Evolutionary conservation across 768 basidiomycete species (phyloP).

Genomic region (Termitomyces sp.): DNA sequence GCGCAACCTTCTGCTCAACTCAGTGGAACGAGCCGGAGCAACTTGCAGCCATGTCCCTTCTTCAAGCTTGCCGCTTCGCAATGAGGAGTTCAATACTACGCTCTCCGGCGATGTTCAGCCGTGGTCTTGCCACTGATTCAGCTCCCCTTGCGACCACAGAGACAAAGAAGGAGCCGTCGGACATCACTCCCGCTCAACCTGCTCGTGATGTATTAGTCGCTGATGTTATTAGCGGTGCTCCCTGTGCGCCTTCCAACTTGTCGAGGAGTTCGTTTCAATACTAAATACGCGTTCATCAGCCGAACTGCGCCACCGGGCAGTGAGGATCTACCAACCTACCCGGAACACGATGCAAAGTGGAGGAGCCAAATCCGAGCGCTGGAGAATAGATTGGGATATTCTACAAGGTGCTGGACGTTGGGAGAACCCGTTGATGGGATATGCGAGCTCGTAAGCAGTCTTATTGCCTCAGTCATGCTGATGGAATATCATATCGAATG

Average conservation of each 20-base stretch:
- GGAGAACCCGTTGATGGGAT: conserved; percentile 99
- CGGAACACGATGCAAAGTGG: conserved; percentile 96
- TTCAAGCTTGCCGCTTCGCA: conserved; percentile 36
- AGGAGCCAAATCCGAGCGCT: conserved; percentile 75
- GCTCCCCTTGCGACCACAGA: conserved; percentile 20
- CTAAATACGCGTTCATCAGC: conserved; percentile 31
- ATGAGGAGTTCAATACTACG: conserved; percentile 17
- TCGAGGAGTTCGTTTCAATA: neutral
- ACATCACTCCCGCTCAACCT: conserved; percentile 36
- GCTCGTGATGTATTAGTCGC: conserved; percentile 67
- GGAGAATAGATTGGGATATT: conserved; percentile 94
- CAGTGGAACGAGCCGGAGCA: conserved; percentile 4
- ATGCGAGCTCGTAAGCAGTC: conserved; percentile 81
- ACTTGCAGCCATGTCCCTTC: conserved; percentile 44
- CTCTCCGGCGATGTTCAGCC: conserved; percentile 15
- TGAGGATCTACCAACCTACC: conserved; percentile 90
- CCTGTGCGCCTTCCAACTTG: conserved; percentile 42
- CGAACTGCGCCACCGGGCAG: conserved; percentile 80
- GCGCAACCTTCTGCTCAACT: neutral
- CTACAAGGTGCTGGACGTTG: conserved; percentile 87
- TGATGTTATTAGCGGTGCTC: conserved; percentile 83
- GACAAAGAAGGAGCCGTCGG: conserved; percentile 26
- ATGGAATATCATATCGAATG: neutral
- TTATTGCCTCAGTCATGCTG: neutral
- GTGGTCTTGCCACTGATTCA: conserved; percentile 26